phyloP scores from a whole-genome alignment of 441 rosid genomes.

The Rhodomyrtus psidioides region DNA sequence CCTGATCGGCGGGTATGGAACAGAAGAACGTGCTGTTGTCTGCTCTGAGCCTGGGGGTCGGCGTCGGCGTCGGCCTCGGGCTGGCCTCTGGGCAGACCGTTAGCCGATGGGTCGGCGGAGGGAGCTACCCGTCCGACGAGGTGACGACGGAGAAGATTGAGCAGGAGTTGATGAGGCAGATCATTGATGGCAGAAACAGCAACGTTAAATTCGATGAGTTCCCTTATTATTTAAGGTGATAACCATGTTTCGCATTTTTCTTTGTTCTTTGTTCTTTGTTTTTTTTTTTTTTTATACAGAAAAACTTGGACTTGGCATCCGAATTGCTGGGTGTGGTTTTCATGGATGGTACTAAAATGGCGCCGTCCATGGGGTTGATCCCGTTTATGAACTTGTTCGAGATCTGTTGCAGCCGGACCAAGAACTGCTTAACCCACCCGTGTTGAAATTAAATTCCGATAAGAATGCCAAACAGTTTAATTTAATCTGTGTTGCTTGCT shows the following conservation, averaged over 20 bases:
- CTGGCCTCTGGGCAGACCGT: constrained; percentile 74
- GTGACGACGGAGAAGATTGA: constrained; percentile 13
- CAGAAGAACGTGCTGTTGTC: constrained; percentile 65
- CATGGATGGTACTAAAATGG: not conserved
- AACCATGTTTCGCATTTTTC: not conserved
- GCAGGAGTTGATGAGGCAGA: constrained; percentile 11
- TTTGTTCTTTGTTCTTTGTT: not conserved
- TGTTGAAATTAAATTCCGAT: not conserved
- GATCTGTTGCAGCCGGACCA: not conserved
- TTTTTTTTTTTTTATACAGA: not conserved
- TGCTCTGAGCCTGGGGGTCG: constrained; percentile 84
- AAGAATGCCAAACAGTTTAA: not conserved
- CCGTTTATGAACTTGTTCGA: not conserved
- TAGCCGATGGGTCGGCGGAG: constrained; percentile 40
- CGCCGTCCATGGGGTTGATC: not conserved
- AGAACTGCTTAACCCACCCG: not conserved
- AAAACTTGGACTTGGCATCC: not conserved
- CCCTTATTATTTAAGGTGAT: constrained; percentile 19
- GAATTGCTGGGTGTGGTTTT: not conserved
- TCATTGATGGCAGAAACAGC: constrained; percentile 9
- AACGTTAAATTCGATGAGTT: constrained; percentile 12
- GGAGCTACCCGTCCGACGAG: constrained; percentile 1
- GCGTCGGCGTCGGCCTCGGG: constrained; percentile 75
- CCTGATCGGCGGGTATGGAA: constrained; percentile 41
- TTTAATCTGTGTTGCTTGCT: not conserved